A percentile compares a stretch with the other conserved stretches of the same genome.
phyloP scores from a whole-genome alignment of 148 eudicot genomes.

The Fallopia convolvulus region DNA sequence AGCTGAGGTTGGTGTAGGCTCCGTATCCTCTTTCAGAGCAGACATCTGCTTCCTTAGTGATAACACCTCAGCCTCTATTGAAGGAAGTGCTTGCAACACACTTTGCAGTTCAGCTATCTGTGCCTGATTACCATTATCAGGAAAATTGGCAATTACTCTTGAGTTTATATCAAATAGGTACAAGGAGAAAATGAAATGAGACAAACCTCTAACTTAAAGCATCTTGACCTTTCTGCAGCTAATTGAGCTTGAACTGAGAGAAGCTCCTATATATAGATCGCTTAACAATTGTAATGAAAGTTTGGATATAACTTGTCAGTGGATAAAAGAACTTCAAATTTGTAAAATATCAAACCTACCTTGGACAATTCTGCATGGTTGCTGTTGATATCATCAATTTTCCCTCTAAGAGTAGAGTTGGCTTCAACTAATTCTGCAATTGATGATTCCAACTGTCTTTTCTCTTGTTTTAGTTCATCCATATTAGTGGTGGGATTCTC shows the following conservation, averaged over 20 bases:
- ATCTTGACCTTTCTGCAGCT: constrained; percentile 85
- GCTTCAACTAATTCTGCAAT: constrained; percentile 49
- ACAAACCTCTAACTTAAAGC: constrained; percentile 80
- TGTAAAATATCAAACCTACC: constrained; percentile 29
- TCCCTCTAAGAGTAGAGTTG: constrained; percentile 53
- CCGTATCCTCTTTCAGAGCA: constrained; percentile 48
- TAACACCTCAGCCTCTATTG: constrained; percentile 71
- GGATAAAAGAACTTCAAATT: background rate
- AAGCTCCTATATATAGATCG: constrained; percentile 46
- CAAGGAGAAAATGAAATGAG: background rate
- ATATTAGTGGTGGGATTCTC: constrained; percentile 27
- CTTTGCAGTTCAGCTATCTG: constrained; percentile 74
- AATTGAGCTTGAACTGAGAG: constrained; percentile 84
- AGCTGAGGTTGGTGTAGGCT: constrained; percentile 26
- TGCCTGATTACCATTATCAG: constrained; percentile 41
- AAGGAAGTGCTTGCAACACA: constrained; percentile 53
- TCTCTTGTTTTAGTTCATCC: constrained; percentile 38
- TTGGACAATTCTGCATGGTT: constrained; percentile 67
- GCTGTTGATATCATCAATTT: constrained; percentile 55
- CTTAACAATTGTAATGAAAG: background rate
- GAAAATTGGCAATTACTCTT: background rate
- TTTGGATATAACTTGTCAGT: background rate
- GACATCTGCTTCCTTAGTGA: constrained; percentile 61
- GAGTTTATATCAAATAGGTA: background rate
- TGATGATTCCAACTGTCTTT: constrained; percentile 51